Percentiles rank a stretch among this genome's conserved stretches.
Conservation (phyloP, 73 alveolate genomes). For the Breviolum minutum region DNA sequence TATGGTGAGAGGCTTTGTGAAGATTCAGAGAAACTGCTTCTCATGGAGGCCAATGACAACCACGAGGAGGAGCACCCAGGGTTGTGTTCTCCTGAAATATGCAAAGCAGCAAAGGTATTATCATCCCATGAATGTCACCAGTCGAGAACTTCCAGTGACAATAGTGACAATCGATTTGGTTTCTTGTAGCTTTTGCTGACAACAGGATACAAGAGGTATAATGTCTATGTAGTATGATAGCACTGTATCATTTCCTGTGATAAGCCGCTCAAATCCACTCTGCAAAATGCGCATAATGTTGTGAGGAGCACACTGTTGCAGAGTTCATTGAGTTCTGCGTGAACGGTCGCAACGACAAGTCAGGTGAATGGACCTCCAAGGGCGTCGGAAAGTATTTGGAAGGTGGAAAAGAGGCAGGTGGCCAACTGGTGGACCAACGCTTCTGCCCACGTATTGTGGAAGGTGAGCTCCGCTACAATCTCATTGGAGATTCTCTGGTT, state of each 20-base stretch:
- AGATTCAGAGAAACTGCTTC: neutral
- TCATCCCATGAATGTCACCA: too few relatives aligned
- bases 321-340: conserved; percentile 56
- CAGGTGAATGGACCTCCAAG: conserved; percentile 84
- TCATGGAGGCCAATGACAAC: conserved; percentile 37
- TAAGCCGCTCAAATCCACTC: neutral
- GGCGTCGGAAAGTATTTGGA: conserved; percentile 80
- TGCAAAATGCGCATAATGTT: neutral
- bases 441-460: conserved; percentile 19
- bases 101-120: neutral
- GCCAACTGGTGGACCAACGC: conserved; percentile 77
- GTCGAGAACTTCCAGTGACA: too few relatives aligned
- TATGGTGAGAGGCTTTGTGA: conserved; percentile 19
- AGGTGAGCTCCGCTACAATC: conserved; percentile 84
- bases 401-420: conserved; percentile 81
- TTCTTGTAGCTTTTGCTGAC: too few relatives aligned
- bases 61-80: neutral
- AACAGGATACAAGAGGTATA: too few relatives aligned
- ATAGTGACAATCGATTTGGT: too few relatives aligned
- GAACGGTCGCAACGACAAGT: conserved; percentile 70
- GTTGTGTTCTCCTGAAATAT: neutral
- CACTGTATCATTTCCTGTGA: neutral
- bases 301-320: conserved; percentile 40
- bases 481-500: conserved; percentile 26
- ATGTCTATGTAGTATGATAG: too few relatives aligned